Evolutionary conservation across 148 eudicot species (phyloP), one percentile per base, ranked within the genome.

Genomic region (Silene uniflora): DNA sequence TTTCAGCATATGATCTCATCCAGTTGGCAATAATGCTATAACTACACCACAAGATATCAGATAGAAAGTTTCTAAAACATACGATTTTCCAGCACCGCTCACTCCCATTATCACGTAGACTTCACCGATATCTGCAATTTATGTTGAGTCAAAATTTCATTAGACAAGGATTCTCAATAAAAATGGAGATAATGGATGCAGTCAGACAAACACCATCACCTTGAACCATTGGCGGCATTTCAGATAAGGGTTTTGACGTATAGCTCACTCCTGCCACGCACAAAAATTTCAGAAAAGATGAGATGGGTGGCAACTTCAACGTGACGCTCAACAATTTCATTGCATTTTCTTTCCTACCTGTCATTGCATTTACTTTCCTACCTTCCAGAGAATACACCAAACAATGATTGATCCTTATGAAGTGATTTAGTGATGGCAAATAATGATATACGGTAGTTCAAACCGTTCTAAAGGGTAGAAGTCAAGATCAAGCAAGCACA

Each of bases 1-100:
- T 67, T 42, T 55, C 16, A 9, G 44, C 39, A 59, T 58, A 61
- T 68, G 73, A 59, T 24, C 65, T 54, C 56, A 44, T 5, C 3
- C 44, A 58, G 21, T 39, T 23, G 3, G 29, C 6, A 18, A 32
- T 7, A 18, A 23, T 18, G 13, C 24, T 58, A 61, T 67, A 67
- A 12, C 54, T 4, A 21, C 18, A 59, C 6, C 25, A 39, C 61
- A 67, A 35, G 12, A 67, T 32, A 27, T 72, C 27, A 9, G 13
- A 59, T n/a, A n/a, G 16, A 63, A 35, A 10, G 29, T 27, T 27
- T 54, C 42, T 10, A 42, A 70, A 29, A 85, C 97, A 88, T 77
- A 90, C 98, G 98, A 81, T 88, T 94, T 94, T 62, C 98, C 98
- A 67, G 96, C 93, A 35, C 98, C 98, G 42, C 91, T 87, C 21